Conservation (phyloP, 2,329 filamentous ascomycete genomes). For the Hymenoscyphus infarciens region DNA sequence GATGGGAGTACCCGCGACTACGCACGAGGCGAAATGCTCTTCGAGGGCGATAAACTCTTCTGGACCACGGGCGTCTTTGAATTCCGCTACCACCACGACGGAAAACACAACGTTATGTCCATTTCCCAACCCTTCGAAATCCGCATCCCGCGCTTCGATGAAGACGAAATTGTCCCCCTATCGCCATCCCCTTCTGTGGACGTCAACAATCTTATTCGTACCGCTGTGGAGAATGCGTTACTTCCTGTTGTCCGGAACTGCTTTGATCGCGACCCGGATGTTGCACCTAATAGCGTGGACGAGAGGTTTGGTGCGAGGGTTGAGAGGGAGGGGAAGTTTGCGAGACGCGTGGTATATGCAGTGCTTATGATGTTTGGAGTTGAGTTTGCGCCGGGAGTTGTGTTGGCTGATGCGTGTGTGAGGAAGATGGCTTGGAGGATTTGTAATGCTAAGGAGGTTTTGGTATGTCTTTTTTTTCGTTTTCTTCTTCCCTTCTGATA, state of each 20-base stretch:
- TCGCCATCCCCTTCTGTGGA: conserved; percentile 42
- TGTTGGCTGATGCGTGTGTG: conserved; percentile 87
- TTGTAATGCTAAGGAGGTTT: conserved; percentile 89
- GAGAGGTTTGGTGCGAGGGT: conserved; percentile 83
- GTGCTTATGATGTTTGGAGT: conserved; percentile 97
- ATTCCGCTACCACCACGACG: conserved; percentile 93
- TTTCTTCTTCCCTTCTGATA: background rate
- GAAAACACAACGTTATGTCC: conserved; percentile 88
- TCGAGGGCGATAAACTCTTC: conserved; percentile 90
- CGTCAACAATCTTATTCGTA: conserved; percentile 57
- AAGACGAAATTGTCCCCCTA: conserved; percentile 54
- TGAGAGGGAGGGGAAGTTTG: conserved; percentile 83
- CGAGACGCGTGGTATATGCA: conserved; percentile 86
- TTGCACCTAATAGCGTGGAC: conserved; percentile 74
- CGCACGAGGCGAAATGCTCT: conserved; percentile 77
- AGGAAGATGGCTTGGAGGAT: conserved; percentile 90
- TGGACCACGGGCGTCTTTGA: conserved; percentile 97
- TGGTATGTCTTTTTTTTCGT: conserved; percentile 56
- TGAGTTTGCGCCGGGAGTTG: conserved; percentile 89
- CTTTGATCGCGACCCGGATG: conserved; percentile 85
- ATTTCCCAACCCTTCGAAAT: conserved; percentile 94
- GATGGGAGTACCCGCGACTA: conserved; percentile 53
- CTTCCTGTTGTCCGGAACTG: conserved; percentile 86
- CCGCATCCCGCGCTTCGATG: conserved; percentile 74
- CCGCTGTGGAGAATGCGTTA: conserved; percentile 71